phyloP scores from a whole-genome alignment of 2,329 filamentous ascomycete species.

The Neurospora sp. region DNA sequence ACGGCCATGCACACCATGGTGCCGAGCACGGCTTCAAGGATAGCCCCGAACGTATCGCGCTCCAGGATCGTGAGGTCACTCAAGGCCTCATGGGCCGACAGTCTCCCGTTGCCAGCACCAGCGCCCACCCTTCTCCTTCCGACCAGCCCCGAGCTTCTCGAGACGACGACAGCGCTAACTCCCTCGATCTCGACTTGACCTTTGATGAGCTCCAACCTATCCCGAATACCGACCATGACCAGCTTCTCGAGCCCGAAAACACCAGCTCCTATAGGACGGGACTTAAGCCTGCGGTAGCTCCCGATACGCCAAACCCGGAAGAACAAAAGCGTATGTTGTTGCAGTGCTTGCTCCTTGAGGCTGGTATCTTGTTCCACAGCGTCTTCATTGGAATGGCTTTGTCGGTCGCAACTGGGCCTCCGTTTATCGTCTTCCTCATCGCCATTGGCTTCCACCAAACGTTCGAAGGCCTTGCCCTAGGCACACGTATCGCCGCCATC shows the following conservation, averaged over 20 bases:
- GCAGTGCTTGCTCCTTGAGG: conserved; percentile 72
- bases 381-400: conserved; percentile 84
- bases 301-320: conserved; percentile 33
- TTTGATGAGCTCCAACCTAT: conserved; percentile 49
- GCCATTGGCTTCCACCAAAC: conserved; percentile 81
- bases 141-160: conserved; percentile 19
- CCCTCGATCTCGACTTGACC: conserved; percentile 44
- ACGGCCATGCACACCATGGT: conserved; percentile 14
- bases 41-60: conserved; percentile 38
- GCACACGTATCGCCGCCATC: conserved; percentile 74
- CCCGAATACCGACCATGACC: conserved; percentile 21
- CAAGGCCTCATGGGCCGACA: conserved; percentile 49
- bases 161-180: conserved; percentile 39
- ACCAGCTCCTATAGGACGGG: conserved; percentile 9
- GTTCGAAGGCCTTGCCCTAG: conserved; percentile 80
- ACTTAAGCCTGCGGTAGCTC: conserved; percentile 3
- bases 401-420: conserved; percentile 68
- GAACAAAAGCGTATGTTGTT: conserved; percentile 58
- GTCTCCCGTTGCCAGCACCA: conserved; percentile 46
- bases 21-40: conserved; percentile 28
- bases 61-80: conserved; percentile 41
- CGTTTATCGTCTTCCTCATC: conserved; percentile 70
- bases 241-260: conserved; percentile 11
- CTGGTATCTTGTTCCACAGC: conserved; percentile 76
- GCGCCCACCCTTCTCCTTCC: conserved; percentile 29